These are phyloP conservation scores for Acanthamoeba polyphaga DNA, from an alignment of 208 protist genomes.

Conservation along the genomic window DNA sequence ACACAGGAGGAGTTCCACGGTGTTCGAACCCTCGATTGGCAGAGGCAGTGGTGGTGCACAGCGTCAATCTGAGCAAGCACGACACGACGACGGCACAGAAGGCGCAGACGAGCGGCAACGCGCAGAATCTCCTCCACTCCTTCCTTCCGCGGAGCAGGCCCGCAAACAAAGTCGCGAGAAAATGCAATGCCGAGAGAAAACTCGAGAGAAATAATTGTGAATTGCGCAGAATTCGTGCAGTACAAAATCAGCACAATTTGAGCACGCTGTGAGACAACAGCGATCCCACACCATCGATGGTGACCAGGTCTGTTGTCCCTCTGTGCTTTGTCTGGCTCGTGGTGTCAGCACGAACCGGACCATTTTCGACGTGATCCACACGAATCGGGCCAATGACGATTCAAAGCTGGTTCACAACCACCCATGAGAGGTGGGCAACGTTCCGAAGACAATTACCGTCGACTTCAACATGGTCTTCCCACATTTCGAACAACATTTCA, in stretches of 20 bases:
- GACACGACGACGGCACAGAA: no score
- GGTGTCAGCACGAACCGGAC: neutral
- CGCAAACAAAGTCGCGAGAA: neutral
- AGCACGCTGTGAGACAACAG: neutral
- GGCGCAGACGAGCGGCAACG: neutral
- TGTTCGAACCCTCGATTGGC: neutral
- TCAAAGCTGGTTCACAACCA: neutral
- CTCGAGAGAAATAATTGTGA: neutral
- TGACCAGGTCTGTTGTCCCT: no score
- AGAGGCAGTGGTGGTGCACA: neutral
- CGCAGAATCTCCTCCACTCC: constrained; percentile 23
- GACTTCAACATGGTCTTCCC: neutral
- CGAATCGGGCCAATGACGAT: neutral
- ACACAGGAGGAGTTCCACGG: neutral
- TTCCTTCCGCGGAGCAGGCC: neutral
- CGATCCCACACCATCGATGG: neutral
- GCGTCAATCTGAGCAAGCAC: neutral
- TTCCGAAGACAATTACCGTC: neutral
- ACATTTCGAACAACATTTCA: neutral
- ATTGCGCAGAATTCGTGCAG: no score
- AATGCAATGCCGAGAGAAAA: neutral
- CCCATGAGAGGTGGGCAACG: neutral
- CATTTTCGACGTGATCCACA: neutral
- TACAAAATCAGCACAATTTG: neutral
- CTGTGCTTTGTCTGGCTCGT: no score